Base-by-base conservation (phyloP, 2,329 filamentous ascomycete genomes). In the Arthrinium puccinioides region DNA sequence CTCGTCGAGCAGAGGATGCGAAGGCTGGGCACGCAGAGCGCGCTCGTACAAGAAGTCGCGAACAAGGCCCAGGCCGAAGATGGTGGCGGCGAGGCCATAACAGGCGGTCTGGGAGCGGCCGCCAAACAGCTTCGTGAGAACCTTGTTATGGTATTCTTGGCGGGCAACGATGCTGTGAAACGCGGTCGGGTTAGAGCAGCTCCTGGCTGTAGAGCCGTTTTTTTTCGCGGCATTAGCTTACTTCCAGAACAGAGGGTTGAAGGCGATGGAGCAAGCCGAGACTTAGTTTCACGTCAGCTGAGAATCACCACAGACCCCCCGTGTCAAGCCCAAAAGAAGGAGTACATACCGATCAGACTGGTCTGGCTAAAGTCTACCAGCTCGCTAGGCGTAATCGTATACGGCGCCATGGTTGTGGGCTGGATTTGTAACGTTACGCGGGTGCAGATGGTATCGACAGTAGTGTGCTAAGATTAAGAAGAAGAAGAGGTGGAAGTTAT, bases 171-270 rank as follows among this genome's bases (percentile, higher is more conserved):
- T 84, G 61, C 87, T 94, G 49, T 21, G 46, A 31, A 32, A 38
- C 20, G 40, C 29, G 37, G 43, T 47, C n/a, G n/a, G n/a, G n/a
- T n/a, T n/a, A n/a, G n/a, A n/a, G n/a, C n/a, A n/a, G n/a, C n/a
- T n/a, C n/a, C n/a, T n/a, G n/a, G n/a, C n/a, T n/a, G n/a, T n/a
- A 42, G 15, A 40, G 13, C 14, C 39, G 39, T 24, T 30, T 15
- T 18, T 19, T 32, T 24, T 29, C 16, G 26, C 16, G 26, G 10
- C 11, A 2, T 42, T 35, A 43, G 24, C 86, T 71, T 74, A 95
- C 89, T 98, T 98, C 92, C 92, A 98, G 64, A 96, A 97, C n/a
- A 92, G 82, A 16, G 92, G 92, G 64, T 98, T 98, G 66, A 98
- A 97, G 33, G 82, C 74, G 64, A 98, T 94, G 37, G 85, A 76